Evolutionary conservation across 345 rosid species (phyloP).

Genomic region (Acer negundo): DNA sequence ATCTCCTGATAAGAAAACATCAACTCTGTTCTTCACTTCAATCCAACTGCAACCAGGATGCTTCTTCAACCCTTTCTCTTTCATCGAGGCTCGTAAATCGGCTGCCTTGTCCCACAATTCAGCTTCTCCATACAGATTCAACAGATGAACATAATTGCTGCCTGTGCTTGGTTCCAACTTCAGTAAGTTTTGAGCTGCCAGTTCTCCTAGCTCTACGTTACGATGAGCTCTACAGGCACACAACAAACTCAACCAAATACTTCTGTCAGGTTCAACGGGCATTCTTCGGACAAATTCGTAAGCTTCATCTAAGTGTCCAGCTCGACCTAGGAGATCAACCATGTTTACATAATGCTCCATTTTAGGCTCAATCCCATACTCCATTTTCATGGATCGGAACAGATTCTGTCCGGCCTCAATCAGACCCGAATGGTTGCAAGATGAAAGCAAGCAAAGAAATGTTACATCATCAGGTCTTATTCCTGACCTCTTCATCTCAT

Average conservation of each 20-base stretch:
- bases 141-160: slow-evolving; percentile 60
- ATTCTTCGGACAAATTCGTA: slow-evolving; percentile 52
- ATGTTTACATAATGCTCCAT: slow-evolving; percentile 70
- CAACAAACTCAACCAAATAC: slow-evolving; percentile 72
- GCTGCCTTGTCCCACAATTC: slow-evolving; percentile 61
- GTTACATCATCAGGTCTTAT: slow-evolving; percentile 64
- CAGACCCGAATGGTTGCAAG: slow-evolving; percentile 83
- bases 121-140: slow-evolving; percentile 70
- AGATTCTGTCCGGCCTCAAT: slow-evolving; percentile 58
- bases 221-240: slow-evolving; percentile 60
- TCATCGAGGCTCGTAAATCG: slow-evolving; percentile 53
- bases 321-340: slow-evolving; percentile 81
- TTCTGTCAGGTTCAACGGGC: slow-evolving; percentile 55
- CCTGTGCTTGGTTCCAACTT: slow-evolving; percentile 57
- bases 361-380: slow-evolving; percentile 50
- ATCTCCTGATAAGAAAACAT: slow-evolving; percentile 64
- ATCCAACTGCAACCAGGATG: slow-evolving; percentile 87
- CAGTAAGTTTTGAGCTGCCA: slow-evolving; percentile 59
- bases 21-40: slow-evolving; percentile 43
- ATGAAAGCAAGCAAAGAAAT: slow-evolving; percentile 66
- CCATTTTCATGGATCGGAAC: slow-evolving; percentile 53
- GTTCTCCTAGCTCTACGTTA: slow-evolving; percentile 60
- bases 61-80: slow-evolving; percentile 67
- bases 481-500: slow-evolving; percentile 59
- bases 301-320: slow-evolving; percentile 64